These are phyloP conservation scores for Penicillium desertorum DNA, from an alignment of 495 filamentous ascomycete genomes.

Conservation along the genomic window DNA sequence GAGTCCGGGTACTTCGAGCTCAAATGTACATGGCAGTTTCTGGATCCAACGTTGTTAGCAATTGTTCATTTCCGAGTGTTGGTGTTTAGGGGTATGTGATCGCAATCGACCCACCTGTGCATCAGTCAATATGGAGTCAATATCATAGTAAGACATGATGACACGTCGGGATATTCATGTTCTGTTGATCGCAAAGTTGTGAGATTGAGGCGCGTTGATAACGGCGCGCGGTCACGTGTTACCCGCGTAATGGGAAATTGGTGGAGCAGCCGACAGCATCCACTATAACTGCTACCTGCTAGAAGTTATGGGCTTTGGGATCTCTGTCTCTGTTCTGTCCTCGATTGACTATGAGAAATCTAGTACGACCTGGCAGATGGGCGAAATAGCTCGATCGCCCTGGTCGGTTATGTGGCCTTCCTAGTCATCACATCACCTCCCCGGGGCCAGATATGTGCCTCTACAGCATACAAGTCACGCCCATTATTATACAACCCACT, in stretches of 20 bases:
- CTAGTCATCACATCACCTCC: neutral
- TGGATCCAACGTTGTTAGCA: constrained; percentile 38
- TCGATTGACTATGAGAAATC: neutral
- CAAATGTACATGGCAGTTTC: constrained; percentile 95
- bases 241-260: neutral
- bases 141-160: constrained; percentile 83
- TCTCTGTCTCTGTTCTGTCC: neutral
- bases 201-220: constrained; percentile 16
- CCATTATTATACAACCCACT: neutral
- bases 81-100: neutral
- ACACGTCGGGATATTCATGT: constrained; percentile 14
- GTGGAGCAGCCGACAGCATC: neutral
- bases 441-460: neutral
- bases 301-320: neutral
- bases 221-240: constrained; percentile 25
- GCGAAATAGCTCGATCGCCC: neutral
- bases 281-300: neutral
- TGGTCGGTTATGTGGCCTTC: neutral
- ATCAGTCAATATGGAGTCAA: constrained; percentile 91
- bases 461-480: neutral
- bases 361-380: neutral
- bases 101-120: constrained; percentile 60
- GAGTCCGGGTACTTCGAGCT: constrained; percentile 80
- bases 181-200: constrained; percentile 9
- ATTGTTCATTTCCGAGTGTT: neutral